Evolutionary conservation across 1,284 basidiomycete genomes (phyloP).

Genomic region (Apiotrichum domesticum): DNA sequence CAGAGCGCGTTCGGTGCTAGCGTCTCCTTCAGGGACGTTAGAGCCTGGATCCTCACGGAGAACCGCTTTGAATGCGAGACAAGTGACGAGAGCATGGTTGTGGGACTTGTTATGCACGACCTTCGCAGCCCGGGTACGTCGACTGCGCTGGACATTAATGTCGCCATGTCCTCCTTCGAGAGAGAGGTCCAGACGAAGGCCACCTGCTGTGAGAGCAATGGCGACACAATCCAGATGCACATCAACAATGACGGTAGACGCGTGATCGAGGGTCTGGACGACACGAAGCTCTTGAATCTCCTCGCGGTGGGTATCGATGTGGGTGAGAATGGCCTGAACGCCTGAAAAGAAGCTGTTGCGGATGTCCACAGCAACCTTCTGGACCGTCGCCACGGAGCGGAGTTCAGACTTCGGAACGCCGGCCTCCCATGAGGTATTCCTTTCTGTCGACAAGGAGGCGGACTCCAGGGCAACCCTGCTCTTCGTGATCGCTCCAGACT

Average conservation of each 20-base stretch:
- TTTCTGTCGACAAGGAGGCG: slow-evolving; percentile 13
- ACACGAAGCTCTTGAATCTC: slow-evolving; percentile 4
- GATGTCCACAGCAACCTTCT: slow-evolving; percentile 16
- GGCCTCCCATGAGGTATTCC: slow-evolving; percentile 9
- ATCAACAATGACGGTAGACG: slow-evolving; percentile 14
- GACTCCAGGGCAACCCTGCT: slow-evolving; percentile 19
- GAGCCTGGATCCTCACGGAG: slow-evolving; percentile 1
- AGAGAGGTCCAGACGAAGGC: slow-evolving; percentile 17
- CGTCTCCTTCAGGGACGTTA: neutral
- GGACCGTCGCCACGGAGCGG: slow-evolving; percentile 18
- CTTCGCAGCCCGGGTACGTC: neutral
- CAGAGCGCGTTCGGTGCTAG: slow-evolving; percentile 1
- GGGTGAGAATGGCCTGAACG: slow-evolving; percentile 8
- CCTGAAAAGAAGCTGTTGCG: slow-evolving; percentile 26
- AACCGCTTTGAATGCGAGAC: neutral
- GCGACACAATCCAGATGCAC: slow-evolving; percentile 13
- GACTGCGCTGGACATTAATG: slow-evolving; percentile 4
- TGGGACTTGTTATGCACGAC: neutral
- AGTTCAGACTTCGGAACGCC: slow-evolving; percentile 10
- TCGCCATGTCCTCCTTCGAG: slow-evolving; percentile 6
- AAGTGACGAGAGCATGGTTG: slow-evolving; percentile 5
- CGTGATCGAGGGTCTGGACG: slow-evolving; percentile 6
- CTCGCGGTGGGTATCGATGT: slow-evolving; percentile 8
- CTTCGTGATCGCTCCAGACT: slow-evolving; percentile 13
- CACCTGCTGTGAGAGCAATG: slow-evolving; percentile 18